Percentiles rank a stretch among this genome's conserved stretches.
These are phyloP conservation scores for Sporobolomyces phaffii DNA, from an alignment of 768 basidiomycete species.

Conservation along the genomic window DNA sequence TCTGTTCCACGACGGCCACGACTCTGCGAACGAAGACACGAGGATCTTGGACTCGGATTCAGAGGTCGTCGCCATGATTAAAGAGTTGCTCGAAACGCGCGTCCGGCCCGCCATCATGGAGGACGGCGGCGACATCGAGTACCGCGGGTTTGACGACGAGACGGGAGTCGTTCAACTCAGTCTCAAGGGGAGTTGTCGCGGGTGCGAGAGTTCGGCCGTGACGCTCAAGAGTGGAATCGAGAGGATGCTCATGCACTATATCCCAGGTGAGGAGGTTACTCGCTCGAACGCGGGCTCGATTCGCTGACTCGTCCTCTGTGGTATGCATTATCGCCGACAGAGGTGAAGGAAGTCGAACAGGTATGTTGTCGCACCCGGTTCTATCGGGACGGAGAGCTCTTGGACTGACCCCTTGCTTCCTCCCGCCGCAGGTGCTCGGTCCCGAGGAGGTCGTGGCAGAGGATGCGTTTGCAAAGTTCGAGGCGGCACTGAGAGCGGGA, in stretches of 20 bases:
- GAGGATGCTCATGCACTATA: conserved; percentile 98
- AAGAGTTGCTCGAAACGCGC: conserved; percentile 88
- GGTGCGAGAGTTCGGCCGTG: conserved; percentile 86
- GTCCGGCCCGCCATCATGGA: conserved; percentile 97
- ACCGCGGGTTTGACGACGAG: conserved; percentile 76
- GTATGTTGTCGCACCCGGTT: conserved; percentile 48
- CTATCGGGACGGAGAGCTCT: not conserved
- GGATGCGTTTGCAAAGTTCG: conserved; percentile 78
- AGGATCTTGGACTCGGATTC: conserved; percentile 87
- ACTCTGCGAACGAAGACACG: conserved; percentile 61
- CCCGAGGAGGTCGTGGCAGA: conserved; percentile 81
- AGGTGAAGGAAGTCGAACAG: conserved; percentile 87
- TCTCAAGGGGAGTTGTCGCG: conserved; percentile 94
- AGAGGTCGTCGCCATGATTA: conserved; percentile 98
- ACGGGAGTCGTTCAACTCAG: conserved; percentile 74
- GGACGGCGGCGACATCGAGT: conserved; percentile 97
- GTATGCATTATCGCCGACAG: no score
- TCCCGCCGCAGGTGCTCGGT: conserved; percentile 64
- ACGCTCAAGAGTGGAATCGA: conserved; percentile 96
- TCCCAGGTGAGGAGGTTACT: conserved; percentile 65
- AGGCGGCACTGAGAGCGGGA: conserved; percentile 36
- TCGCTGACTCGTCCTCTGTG: not conserved
- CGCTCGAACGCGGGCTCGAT: no score
- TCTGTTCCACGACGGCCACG: conserved; percentile 73
- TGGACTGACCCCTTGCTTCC: not conserved